Percentiles rank a stretch among this genome's conserved stretches.
These are phyloP conservation scores for Alisma plantagoaquatica DNA, from an alignment of 106 monocot genomes.

Conservation along the genomic window DNA sequence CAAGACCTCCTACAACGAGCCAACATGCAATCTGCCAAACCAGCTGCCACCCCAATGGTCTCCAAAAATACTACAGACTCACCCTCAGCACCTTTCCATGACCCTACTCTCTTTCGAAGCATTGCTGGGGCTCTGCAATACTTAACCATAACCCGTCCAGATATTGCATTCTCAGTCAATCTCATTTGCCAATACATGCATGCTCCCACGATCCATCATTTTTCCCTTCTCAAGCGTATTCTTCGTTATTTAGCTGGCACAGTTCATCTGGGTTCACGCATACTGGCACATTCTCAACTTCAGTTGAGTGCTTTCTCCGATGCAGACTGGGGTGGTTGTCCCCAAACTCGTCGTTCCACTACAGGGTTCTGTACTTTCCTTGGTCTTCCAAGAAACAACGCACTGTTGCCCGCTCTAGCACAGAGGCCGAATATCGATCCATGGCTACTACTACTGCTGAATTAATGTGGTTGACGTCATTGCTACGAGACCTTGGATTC, in stretches of 20 bases:
- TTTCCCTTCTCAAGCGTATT: not conserved
- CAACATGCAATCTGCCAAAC: not conserved
- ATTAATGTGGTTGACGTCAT: not conserved
- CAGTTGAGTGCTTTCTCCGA: not conserved
- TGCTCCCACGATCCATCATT: not conserved
- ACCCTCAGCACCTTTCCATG: not conserved
- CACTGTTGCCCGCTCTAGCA: not conserved
- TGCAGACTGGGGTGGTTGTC: not conserved
- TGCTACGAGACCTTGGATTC: not conserved
- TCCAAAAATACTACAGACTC: not conserved
- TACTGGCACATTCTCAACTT: not conserved
- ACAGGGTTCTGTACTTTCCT: not conserved
- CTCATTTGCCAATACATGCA: not conserved
- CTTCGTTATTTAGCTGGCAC: not conserved
- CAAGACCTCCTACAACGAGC: not conserved
- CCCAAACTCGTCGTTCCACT: no score
- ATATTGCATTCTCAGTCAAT: not conserved
- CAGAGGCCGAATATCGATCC: not conserved
- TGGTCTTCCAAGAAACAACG: not conserved
- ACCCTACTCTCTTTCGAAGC: not conserved
- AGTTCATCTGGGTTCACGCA: not conserved
- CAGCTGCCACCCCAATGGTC: not conserved
- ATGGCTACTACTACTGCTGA: not conserved
- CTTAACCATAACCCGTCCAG: not conserved
- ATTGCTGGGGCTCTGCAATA: not conserved